Evolutionary conservation across 2,329 filamentous ascomycete genomes (phyloP), one percentile per base, ranked within the genome.

Genomic region (Didymella lethalis): DNA sequence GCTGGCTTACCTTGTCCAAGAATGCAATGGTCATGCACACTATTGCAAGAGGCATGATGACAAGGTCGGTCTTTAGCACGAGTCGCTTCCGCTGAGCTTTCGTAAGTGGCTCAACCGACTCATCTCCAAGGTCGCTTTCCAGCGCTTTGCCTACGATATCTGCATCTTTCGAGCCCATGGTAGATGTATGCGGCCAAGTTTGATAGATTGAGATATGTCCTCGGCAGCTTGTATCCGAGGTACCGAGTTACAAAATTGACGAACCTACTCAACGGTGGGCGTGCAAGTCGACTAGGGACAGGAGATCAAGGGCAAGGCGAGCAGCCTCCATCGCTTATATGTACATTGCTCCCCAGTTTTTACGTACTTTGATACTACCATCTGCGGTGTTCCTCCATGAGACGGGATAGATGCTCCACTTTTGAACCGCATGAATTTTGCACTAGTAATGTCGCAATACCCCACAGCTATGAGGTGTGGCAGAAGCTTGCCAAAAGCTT

Each of bases 11-110:
- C 23, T 49, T 49, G 7, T 49, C 47, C 25, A 49, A 26, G n/a
- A 49, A 49, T 2, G 47, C 47, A 18, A 49, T 40, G 2, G 47
- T 49, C 47, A 49, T 40, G 25, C 47, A 49, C 20, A 49, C 26
- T n/a, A 49, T 49, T 12, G 47, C 47, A 11, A 49, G 47, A 16
- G 47, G 34, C 47, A 49, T 49, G 25, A 49, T 16, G 7, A 49
- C 47, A 7, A 49, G 47, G 10, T 49, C 47, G 7, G 47, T 49
- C 34, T 49, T 49, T 11, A 49, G 23, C 32, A 49, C 23, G 10
- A 49, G 34, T 14, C 34, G 34, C n/a, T 40, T 49, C 7, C 12
- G 23, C 34, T 49, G 47, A 28, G 32, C 32, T 28, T 20, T 49
- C 12, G 47, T 49, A 14, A 49, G 47, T 8, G 47, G 2, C 23